A percentile compares a stretch with the other conserved stretches of the same genome.
These are phyloP conservation scores for Sclerotinia borealis DNA, from an alignment of 2,329 filamentous ascomycete species.

Conservation along the genomic window DNA sequence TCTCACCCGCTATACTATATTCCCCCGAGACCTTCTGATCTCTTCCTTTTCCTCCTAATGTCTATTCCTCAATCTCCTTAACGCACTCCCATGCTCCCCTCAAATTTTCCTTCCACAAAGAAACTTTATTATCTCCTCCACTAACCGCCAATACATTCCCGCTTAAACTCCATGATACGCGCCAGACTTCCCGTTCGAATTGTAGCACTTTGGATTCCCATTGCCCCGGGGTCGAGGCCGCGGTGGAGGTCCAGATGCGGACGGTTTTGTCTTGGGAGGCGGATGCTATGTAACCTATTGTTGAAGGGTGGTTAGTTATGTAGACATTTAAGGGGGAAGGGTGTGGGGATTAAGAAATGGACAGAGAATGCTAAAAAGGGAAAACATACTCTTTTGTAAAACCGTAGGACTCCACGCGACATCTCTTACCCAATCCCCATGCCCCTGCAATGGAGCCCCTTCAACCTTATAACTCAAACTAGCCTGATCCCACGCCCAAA, in stretches of 20 bases:
- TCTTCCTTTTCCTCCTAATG: not conserved
- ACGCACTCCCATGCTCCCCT: conserved; percentile 96
- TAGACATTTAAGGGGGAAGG: too few species aligned
- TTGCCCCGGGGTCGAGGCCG: conserved; percentile 52
- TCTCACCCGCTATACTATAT: not conserved
- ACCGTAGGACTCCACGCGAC: conserved; percentile 96
- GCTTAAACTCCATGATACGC: conserved; percentile 95
- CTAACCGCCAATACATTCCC: conserved; percentile 94
- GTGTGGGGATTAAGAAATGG: not conserved
- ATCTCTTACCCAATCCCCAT: conserved; percentile 95
- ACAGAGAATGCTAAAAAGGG: not conserved
- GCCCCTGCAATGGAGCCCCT: conserved; percentile 63
- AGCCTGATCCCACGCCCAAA: conserved; percentile 76
- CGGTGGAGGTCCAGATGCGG: conserved; percentile 86
- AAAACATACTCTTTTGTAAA: conserved; percentile 57
- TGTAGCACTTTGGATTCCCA: conserved; percentile 83
- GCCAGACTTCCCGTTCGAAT: conserved; percentile 88
- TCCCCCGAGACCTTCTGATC: not conserved
- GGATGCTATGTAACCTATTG: conserved; percentile 82
- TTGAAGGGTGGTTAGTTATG: not conserved
- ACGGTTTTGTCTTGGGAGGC: conserved; percentile 97
- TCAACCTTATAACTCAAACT: conserved; percentile 57
- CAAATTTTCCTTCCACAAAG: conserved; percentile 96
- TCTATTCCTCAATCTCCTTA: conserved; percentile 87
- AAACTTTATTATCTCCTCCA: conserved; percentile 93